A percentile compares a stretch with the other conserved stretches of the same genome.
phyloP scores from a whole-genome alignment of 495 filamentous ascomycete genomes.

The Penicillium longicatenatum region DNA sequence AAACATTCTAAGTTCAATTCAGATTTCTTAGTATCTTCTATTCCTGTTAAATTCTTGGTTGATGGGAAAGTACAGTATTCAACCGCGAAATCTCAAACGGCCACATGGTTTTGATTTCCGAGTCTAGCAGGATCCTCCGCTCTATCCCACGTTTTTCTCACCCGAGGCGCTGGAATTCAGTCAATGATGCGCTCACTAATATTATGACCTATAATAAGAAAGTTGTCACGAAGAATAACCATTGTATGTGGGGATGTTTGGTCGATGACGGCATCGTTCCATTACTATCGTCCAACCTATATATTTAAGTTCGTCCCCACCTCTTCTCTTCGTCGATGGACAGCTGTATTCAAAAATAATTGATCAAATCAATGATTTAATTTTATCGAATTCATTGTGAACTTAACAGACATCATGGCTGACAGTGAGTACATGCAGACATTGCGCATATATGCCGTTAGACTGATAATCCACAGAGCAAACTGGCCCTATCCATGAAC shows the following conservation, averaged over 20 bases:
- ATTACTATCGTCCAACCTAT: neutral
- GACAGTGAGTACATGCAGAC: neutral
- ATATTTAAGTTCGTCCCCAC: neutral
- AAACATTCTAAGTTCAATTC: too few species aligned
- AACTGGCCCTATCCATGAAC: slow-evolving; percentile 4
- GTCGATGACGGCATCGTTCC: neutral
- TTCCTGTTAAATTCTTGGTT: neutral
- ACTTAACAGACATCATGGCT: neutral
- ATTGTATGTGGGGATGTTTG: neutral
- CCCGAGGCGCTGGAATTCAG: neutral
- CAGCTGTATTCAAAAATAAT: neutral
- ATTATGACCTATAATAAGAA: slow-evolving; percentile 12
- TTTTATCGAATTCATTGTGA: neutral
- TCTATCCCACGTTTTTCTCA: neutral
- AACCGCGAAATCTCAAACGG: neutral
- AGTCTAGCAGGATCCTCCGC: neutral
- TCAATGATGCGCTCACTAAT: slow-evolving; percentile 21
- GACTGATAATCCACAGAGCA: slow-evolving; percentile 8
- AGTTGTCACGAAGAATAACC: slow-evolving; percentile 7
- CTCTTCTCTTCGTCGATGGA: neutral
- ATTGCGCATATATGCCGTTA: neutral
- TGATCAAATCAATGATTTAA: neutral
- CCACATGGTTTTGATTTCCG: neutral
- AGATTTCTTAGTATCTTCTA: too few species aligned
- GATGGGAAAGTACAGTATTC: neutral